Conservation (phyloP, 352 stramenopile species). For the Phytophthora fragariae region DNA sequence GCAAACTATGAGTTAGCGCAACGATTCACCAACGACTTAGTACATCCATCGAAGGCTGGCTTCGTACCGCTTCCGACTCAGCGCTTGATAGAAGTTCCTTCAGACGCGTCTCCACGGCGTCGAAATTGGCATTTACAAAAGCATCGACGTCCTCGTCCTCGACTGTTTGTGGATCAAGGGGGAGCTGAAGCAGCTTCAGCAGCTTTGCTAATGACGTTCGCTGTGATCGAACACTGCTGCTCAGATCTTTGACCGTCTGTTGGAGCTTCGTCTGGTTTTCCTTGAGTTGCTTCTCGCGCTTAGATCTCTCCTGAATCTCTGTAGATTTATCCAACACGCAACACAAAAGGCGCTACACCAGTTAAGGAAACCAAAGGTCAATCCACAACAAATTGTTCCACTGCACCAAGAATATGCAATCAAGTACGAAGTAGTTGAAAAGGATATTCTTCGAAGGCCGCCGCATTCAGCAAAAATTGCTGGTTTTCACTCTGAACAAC, state of each 20-base stretch:
- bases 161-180: constrained; percentile 23
- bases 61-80: constrained; percentile 67
- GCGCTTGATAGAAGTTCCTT: constrained; percentile 61
- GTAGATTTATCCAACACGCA: constrained; percentile 42
- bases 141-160: constrained; percentile 52
- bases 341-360: constrained; percentile 35
- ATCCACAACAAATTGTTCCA: constrained; percentile 18
- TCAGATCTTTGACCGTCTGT: constrained; percentile 67
- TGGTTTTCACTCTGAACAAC: constrained; percentile 76
- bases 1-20: not conserved
- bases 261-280: constrained; percentile 75
- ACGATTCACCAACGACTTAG: not conserved
- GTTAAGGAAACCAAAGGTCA: constrained; percentile 61
- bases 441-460: constrained; percentile 90
- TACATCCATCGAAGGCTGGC: not conserved
- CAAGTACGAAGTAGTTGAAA: constrained; percentile 27
- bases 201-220: constrained; percentile 63
- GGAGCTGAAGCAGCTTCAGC: constrained; percentile 61
- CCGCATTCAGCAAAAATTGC: constrained; percentile 83
- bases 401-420: constrained; percentile 25
- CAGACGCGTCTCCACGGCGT: constrained; percentile 62
- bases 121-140: constrained; percentile 56
- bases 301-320: constrained; percentile 82
- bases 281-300: constrained; percentile 67
- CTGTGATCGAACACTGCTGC: constrained; percentile 59